phyloP scores from a whole-genome alignment of 192 early-diverging fungal genomes.

The Coemansia sp. region DNA sequence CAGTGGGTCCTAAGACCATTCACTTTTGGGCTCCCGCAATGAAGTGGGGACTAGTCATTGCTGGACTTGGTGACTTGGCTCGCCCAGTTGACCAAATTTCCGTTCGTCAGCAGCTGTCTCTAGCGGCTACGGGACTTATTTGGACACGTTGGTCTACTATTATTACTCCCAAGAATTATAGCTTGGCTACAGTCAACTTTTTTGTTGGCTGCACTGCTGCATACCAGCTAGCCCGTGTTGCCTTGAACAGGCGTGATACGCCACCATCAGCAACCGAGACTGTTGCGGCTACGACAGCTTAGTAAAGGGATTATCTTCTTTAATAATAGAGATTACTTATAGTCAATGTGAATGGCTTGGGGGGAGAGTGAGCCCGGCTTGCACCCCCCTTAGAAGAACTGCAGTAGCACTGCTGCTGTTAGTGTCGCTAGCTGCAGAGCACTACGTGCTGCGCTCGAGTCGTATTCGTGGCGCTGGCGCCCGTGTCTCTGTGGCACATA shows the following conservation, averaged over 20 bases:
- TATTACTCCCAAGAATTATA: constrained; percentile 92
- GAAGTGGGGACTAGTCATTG: constrained; percentile 84
- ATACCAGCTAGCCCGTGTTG: constrained; percentile 83
- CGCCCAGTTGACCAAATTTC: constrained; percentile 90
- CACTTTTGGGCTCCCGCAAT: constrained; percentile 93
- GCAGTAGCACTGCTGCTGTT: neutral
- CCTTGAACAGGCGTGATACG: constrained; percentile 9
- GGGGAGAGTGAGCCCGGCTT: neutral
- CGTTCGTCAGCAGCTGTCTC: constrained; percentile 78
- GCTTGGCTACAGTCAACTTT: constrained; percentile 85
- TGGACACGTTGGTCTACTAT: constrained; percentile 96
- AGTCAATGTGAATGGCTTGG: neutral
- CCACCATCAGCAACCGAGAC: neutral
- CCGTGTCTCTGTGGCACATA: neutral
- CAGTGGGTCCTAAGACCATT: constrained; percentile 93
- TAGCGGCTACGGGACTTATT: constrained; percentile 92
- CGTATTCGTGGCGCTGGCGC: constrained; percentile 4
- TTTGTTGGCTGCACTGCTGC: constrained; percentile 89
- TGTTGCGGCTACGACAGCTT: neutral
- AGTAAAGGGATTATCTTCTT: too few species aligned
- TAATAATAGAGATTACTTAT: neutral
- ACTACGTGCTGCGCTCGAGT: neutral
- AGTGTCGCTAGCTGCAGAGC: neutral
- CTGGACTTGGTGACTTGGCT: constrained; percentile 84
- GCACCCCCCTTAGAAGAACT: neutral